phyloP scores from a whole-genome alignment of 345 rosid species.

The Citrus inodora region DNA sequence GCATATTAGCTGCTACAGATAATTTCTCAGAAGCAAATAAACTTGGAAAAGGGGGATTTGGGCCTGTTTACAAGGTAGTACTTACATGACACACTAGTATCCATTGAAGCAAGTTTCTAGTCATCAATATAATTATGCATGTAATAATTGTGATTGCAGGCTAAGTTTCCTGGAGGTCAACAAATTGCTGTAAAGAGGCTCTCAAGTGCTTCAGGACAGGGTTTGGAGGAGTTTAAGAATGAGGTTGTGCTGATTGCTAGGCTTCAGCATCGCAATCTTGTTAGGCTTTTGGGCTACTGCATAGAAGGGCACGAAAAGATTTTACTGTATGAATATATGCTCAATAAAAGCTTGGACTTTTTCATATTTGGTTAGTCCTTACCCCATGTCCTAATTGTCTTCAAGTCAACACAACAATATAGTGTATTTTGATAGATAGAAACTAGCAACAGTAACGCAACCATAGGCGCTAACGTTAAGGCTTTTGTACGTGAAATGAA shows the following conservation, averaged over 20 bases:
- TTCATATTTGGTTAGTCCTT: constrained; percentile 48
- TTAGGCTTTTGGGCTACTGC: constrained; percentile 53
- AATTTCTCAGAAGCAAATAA: constrained; percentile 42
- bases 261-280: constrained; percentile 61
- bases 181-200: constrained; percentile 67
- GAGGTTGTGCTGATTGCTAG: constrained; percentile 52
- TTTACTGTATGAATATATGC: constrained; percentile 58
- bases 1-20: constrained; percentile 43
- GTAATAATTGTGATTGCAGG: constrained; percentile 24
- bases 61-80: constrained; percentile 59
- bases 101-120: background rate
- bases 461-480: background rate
- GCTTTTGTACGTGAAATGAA: background rate
- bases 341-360: constrained; percentile 56
- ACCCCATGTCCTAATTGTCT: background rate
- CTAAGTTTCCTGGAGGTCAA: constrained; percentile 40
- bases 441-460: background rate
- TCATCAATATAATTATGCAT: background rate
- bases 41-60: constrained; percentile 61
- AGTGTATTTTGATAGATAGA: background rate
- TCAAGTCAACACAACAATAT: background rate
- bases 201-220: constrained; percentile 53
- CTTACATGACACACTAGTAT: background rate
- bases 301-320: constrained; percentile 41
- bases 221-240: constrained; percentile 55